Base-by-base conservation (phyloP, 2,329 filamentous ascomycete species). In the Annulohypoxylon truncatum region DNA sequence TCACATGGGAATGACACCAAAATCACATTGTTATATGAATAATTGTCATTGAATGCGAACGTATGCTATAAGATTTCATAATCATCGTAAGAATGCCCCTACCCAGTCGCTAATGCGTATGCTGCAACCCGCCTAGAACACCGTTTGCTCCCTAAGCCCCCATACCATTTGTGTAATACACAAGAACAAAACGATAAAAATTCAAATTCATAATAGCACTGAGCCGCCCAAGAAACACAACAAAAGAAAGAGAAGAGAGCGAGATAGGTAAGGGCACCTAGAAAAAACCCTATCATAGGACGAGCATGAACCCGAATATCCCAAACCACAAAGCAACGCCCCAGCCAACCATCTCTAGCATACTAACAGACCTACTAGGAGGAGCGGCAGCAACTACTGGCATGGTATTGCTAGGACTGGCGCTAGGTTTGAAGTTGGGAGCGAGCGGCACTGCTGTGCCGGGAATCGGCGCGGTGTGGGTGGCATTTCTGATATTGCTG, bases 301-400 rank as follows among this genome's bases (percentile, higher is more conserved):
- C 31, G 24, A 73, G 44, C 52, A 74, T 71, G 5, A 69, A 54
- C 2, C 68, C 71, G 15, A 76, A 72, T 0, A 75, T 10, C 4
- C 60, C 66, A 15, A 75, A 65, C 71, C 71, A 76, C 2, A 71
- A 24, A 47, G 52, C 44, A 5, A 76, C 4, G 1, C 73, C 73
- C 48, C 64, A 71, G 3, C 67, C 68, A 0, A 74, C 20, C 33
- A 22, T 55, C 15, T 50, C 20, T 4, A 40, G 8, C 0, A 35
- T 20, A 1, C 64, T 4, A 29, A 53, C 42, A 6, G 59, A 50
- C 15, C 20, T 47, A 12, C 50, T 22, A 22, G 57, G 61, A 6
- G 71, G 47, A 12, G 71, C 61, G 1, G 61, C 61, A 1, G 60
- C 64, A 3, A 67, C 64, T 1, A 65, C 57, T 10, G 67, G 64